Conservation (phyloP, 1,284 basidiomycete genomes). For the Rhodotorula mucilaginosa region DNA sequence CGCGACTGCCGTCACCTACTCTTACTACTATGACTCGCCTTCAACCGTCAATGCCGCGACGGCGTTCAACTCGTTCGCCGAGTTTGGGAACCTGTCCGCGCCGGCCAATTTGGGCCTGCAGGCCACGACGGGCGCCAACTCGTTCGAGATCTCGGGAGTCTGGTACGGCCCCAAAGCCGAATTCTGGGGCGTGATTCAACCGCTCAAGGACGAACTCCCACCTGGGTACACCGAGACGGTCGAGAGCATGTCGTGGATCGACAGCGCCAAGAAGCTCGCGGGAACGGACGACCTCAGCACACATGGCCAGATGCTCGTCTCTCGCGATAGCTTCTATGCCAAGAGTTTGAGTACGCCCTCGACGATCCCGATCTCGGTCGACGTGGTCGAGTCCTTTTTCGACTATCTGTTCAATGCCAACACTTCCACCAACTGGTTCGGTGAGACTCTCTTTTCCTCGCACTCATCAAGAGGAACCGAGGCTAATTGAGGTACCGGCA, state of each 20-base stretch:
- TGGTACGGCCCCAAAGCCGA: slow-evolving; percentile 22
- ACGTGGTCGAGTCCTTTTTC: slow-evolving; percentile 34
- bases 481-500: neutral
- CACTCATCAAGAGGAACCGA: neutral
- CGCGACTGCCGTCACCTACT: slow-evolving; percentile 21
- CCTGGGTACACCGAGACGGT: slow-evolving; percentile 3
- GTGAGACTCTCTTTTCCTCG: neutral
- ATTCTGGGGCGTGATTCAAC: slow-evolving; percentile 12
- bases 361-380: slow-evolving; percentile 29
- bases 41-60: slow-evolving; percentile 13
- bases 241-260: slow-evolving; percentile 24
- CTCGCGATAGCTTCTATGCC: slow-evolving; percentile 40
- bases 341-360: slow-evolving; percentile 42
- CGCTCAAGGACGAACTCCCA: slow-evolving; percentile 14
- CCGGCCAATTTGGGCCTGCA: slow-evolving; percentile 29
- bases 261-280: slow-evolving; percentile 17
- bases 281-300: slow-evolving; percentile 20
- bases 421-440: slow-evolving; percentile 39
- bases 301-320: slow-evolving; percentile 14
- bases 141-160: slow-evolving; percentile 17
- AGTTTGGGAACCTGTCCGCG: slow-evolving; percentile 20
- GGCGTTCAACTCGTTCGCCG: slow-evolving; percentile 17
- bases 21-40: slow-evolving; percentile 23
- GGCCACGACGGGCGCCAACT: slow-evolving; percentile 8
- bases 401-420: slow-evolving; percentile 38